A percentile compares a stretch with the other conserved stretches of the same genome.
Conservation (phyloP, 2,329 filamentous ascomycete genomes). For the Claviceps arundinis region DNA sequence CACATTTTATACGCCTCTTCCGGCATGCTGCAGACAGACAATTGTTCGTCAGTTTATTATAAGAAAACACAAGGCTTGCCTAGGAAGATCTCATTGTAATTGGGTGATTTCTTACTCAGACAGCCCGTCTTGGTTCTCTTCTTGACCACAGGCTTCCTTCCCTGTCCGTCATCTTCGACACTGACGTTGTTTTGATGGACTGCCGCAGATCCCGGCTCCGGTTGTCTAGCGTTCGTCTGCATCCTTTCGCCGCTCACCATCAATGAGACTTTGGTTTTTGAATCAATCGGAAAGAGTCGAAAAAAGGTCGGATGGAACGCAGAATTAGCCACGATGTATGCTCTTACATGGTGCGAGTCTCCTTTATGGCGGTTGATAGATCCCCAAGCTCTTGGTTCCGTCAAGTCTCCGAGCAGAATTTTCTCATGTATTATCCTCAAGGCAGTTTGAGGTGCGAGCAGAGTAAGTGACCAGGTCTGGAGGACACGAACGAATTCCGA, state of each 20-base stretch:
- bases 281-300: neutral
- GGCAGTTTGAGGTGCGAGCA: neutral
- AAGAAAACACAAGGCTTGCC: neutral
- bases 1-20: slow-evolving; percentile 92
- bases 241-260: slow-evolving; percentile 4
- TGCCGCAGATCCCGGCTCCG: slow-evolving; percentile 16
- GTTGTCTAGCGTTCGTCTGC: slow-evolving; percentile 5
- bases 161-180: slow-evolving; percentile 27
- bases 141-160: slow-evolving; percentile 36
- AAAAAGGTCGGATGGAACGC: neutral
- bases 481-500: neutral
- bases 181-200: slow-evolving; percentile 19
- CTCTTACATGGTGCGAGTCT: slow-evolving; percentile 9
- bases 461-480: neutral
- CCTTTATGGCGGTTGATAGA: neutral
- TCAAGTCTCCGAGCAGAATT: neutral
- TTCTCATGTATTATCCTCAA: neutral
- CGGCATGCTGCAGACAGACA: slow-evolving; percentile 55
- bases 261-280: neutral
- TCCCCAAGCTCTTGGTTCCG: neutral
- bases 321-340: neutral
- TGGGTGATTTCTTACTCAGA: slow-evolving; percentile 49
- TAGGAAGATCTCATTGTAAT: neutral
- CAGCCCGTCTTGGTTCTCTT: slow-evolving; percentile 88
- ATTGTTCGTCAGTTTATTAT: slow-evolving; percentile 10